Conservation (phyloP, 75 land plant species). For the Ceratopteris richardii region DNA sequence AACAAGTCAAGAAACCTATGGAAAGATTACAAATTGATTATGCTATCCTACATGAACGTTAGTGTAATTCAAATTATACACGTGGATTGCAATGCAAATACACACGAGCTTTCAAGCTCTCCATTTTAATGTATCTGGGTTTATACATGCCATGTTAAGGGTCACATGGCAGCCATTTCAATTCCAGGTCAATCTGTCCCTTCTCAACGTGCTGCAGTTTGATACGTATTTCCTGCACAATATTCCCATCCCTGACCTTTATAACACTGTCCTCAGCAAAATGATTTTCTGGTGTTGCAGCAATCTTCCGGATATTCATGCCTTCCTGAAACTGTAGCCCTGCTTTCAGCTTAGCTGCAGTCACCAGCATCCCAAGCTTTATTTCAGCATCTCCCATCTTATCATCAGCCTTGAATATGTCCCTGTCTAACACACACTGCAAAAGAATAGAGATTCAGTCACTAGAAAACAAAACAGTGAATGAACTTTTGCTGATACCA, state of each 20-base stretch:
- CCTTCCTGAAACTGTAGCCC: conserved; percentile 21
- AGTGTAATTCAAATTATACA: too few species aligned
- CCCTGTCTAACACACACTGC: conserved; percentile 71
- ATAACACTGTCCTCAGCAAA: conserved; percentile 60
- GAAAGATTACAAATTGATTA: too few species aligned
- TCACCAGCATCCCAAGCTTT: conserved; percentile 49
- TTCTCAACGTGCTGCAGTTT: conserved; percentile 71
- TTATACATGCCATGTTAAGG: too few species aligned
- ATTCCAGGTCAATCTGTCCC: conserved; percentile 58
- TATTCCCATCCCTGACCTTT: conserved; percentile 43
- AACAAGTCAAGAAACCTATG: too few species aligned
- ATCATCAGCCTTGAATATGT: conserved; percentile 70
- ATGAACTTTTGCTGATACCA: too few species aligned
- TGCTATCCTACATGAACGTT: too few species aligned
- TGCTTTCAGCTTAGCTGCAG: conserved; percentile 37
- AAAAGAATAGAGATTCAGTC: too few species aligned
- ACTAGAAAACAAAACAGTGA: too few species aligned
- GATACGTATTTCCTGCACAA: conserved; percentile 64
- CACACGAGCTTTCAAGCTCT: too few species aligned
- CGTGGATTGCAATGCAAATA: too few species aligned
- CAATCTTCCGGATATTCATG: conserved; percentile 49
- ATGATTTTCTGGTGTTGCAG: conserved; percentile 58
- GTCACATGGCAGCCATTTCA: conserved; percentile 49
- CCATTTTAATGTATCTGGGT: too few species aligned
- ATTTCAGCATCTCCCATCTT: conserved; percentile 73